Evolutionary conservation across 495 filamentous ascomycete species (phyloP).

Genomic region (Corynascus novoguineensis): DNA sequence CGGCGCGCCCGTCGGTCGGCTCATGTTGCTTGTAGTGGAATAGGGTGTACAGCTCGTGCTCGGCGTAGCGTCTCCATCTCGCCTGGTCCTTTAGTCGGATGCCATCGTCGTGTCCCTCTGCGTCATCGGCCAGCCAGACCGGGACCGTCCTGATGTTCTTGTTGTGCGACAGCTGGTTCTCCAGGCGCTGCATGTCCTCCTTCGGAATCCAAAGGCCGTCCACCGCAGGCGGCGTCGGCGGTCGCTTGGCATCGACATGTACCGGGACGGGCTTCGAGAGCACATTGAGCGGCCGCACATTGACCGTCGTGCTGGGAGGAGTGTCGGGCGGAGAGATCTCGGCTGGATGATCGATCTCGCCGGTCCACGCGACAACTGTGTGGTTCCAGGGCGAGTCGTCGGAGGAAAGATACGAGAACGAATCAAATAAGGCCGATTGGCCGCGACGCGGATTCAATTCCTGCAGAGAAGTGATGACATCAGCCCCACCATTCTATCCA

Average conservation of each 20-base stretch:
- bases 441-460: constrained; percentile 70
- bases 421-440: constrained; percentile 83
- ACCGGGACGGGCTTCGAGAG: constrained; percentile 68
- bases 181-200: constrained; percentile 62
- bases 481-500: constrained; percentile 25
- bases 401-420: constrained; percentile 76
- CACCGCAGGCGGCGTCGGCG: constrained; percentile 48
- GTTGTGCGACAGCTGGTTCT: constrained; percentile 60
- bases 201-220: constrained; percentile 61
- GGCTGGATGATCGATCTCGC: constrained; percentile 63
- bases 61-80: constrained; percentile 80
- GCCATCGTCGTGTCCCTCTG: constrained; percentile 56
- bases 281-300: constrained; percentile 45
- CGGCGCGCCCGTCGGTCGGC: constrained; percentile 73
- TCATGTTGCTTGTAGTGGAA: constrained; percentile 93
- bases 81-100: constrained; percentile 69
- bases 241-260: constrained; percentile 50
- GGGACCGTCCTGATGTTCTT: constrained; percentile 62
- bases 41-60: constrained; percentile 81
- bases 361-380: constrained; percentile 86
- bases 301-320: constrained; percentile 39
- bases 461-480: constrained; percentile 38
- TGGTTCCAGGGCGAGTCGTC: constrained; percentile 73
- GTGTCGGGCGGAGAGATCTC: constrained; percentile 39
- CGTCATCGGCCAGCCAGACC: constrained; percentile 76